Evolutionary conservation across 2,329 filamentous ascomycete genomes (phyloP), one percentile per base, ranked within the genome.

Genomic region (Beauveria sp.): DNA sequence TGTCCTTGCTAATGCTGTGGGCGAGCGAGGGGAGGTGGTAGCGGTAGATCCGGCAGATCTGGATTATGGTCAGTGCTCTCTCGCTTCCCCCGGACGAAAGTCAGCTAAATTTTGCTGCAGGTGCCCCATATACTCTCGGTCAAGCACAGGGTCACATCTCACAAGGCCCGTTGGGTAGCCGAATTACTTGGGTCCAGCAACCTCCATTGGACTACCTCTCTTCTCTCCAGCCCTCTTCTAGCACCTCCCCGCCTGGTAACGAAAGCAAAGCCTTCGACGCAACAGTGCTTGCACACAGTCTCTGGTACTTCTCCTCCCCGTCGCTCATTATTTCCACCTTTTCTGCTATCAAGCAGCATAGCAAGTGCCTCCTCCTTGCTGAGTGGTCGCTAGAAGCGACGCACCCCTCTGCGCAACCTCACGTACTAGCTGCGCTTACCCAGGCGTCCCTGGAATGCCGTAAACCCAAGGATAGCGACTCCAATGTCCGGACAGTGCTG

Each of bases 11-110:
- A 66, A 73, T 67, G 73, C 62, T 24, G 74, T 81, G 2, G 75
- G 77, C 8, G 65, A 72, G 14, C 26, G 67, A 1, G 79, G 80
- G 0, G 69, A 68, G 46, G 71, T 83, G 9, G 75, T 75, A 48
- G 81, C 79, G 1, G 67, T 83, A 34, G 81, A 84, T 70, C 81
- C 80, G 0, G 80, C 76, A 0, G 67, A 71, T 0, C 66, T 75
- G 5, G 72, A 77, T 65, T 83, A 83, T 69, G 76, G 77, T 50
- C 63, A 28, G 50, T 56, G 22, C 40, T 51, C 59, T 48, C 55
- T 59, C 24, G 46, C 43, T 24, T 28, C 43, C n/a, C 28, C 16
- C 10, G 8, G 1, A 28, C 2, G 9, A 2, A 7, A 31, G 24
- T 16, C 16, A 20, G 6, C 48, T 28, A 50, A 50, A 0, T 7